Percentiles rank a stretch among this genome's conserved stretches.
phyloP scores from a whole-genome alignment of 2,329 filamentous ascomycete genomes.

The Talaromyces sp. region DNA sequence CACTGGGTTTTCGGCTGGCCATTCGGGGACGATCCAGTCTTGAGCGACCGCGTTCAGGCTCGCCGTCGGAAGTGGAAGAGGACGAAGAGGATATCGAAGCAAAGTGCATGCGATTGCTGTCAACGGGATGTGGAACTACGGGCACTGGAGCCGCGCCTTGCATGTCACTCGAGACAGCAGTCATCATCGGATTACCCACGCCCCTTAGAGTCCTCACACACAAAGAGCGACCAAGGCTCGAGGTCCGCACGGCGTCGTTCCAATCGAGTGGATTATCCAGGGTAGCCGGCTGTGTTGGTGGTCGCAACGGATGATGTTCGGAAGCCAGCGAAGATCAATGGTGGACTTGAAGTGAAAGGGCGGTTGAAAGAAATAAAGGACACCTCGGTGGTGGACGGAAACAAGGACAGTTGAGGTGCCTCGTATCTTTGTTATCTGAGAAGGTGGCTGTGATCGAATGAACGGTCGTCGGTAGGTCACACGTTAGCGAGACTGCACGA shows the following conservation, averaged over 20 bases:
- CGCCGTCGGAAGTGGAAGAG: slow-evolving; percentile 49
- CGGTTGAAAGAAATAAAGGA: background rate
- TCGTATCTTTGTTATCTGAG: background rate
- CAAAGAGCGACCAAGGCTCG: slow-evolving; percentile 24
- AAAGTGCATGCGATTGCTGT: slow-evolving; percentile 39
- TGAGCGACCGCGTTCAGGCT: slow-evolving; percentile 39
- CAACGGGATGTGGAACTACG: slow-evolving; percentile 39
- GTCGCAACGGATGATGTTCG: background rate
- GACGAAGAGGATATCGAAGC: slow-evolving; percentile 44
- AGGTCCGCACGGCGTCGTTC: slow-evolving; percentile 7
- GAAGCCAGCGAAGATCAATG: background rate
- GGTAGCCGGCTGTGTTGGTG: background rate
- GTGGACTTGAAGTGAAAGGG: background rate
- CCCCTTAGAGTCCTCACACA: slow-evolving; percentile 17
- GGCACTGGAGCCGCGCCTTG: slow-evolving; percentile 39
- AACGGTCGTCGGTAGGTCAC: background rate
- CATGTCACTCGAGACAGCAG: slow-evolving; percentile 33
- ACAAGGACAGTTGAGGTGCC: background rate
- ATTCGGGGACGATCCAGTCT: slow-evolving; percentile 62
- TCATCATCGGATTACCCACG: slow-evolving; percentile 27
- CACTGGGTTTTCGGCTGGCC: slow-evolving; percentile 72
- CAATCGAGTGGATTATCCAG: slow-evolving; percentile 6
- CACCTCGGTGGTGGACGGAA: background rate
- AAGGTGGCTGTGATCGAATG: background rate
- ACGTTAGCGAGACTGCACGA: background rate